Base-by-base conservation (phyloP, 768 basidiomycete species). In the Gloeostereum incarnatum region DNA sequence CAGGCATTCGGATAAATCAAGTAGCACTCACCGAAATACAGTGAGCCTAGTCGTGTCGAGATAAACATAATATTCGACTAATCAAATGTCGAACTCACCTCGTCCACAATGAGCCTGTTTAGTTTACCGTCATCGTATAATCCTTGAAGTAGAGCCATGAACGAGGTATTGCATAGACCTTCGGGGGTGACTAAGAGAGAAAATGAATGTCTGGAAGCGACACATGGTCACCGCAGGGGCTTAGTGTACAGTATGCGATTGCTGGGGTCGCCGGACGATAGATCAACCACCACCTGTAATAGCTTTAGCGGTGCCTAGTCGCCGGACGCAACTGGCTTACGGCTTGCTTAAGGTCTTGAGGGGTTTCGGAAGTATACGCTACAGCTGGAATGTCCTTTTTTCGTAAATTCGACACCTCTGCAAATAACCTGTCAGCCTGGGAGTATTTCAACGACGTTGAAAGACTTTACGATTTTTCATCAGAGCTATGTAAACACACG, bases 31-130 rank as follows among this genome's bases (percentile, higher is more conserved):
- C 84, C 14, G 85, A 87, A 45, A 89, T 86, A 46, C 87, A 87
- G 54, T 89, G 85, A 1, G 85, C 87, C 82, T 84, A 24, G 8
- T 22, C 5, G 5, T 21, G 31, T 19, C 19, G 36, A 33, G 29
- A 44, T 9, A 40, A 21, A 16, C 20, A 36, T 30, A 7, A 39
- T 39, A 26, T 17, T 31, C 14, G 20, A 39, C 18, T n/a, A 25
- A 20, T 14, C 16, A 14, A 36, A 7, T 14, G 16, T 45, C 38
- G 38, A 17, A 49, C 56, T 34, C 41, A 81, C 84, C 70, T 91
- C 88, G 40, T 91, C 88, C 2, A 91, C 69, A 9, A 91, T 83
- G 4, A 92, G 62, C 5, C 87, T 66, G 43, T 79, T 83, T 3
- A 91, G 60, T 38, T 74, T 67, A 6, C 66, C 61, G 11, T 76